These are phyloP conservation scores for Eucalyptus globulus DNA, from an alignment of 345 rosid genomes.

Conservation along the genomic window DNA sequence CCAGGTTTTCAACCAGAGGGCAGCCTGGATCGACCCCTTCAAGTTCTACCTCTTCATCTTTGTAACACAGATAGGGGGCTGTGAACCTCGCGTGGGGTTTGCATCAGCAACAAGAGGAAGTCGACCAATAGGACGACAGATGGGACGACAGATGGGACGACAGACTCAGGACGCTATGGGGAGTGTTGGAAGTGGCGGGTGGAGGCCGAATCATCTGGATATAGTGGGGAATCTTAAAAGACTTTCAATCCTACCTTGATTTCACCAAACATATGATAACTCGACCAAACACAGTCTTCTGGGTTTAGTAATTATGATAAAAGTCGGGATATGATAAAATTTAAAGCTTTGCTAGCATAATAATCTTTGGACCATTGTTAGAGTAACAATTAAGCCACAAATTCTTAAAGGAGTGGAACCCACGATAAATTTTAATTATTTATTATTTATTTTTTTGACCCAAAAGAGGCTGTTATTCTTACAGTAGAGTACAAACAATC, in stretches of 20 bases:
- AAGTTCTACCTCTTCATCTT: not conserved
- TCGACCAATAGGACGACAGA: not conserved
- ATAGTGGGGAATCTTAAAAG: not conserved
- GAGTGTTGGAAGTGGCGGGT: not conserved
- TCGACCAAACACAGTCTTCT: not conserved
- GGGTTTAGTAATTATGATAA: too few relatives aligned
- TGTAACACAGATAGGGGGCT: not conserved
- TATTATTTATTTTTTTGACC: not conserved
- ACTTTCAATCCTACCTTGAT: not conserved
- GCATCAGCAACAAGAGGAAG: not conserved
- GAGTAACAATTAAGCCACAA: not conserved
- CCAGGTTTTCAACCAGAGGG: not conserved
- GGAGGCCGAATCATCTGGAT: not conserved
- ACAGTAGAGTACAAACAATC: not conserved
- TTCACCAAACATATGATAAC: too few relatives aligned
- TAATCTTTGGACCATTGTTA: rapidly evolving
- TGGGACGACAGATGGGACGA: not conserved
- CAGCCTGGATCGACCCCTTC: not conserved
- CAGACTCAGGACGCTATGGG: not conserved
- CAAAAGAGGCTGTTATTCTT: not conserved
- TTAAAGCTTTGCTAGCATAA: not conserved
- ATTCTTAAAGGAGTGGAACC: rapidly evolving
- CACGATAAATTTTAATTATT: too few relatives aligned
- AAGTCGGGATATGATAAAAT: too few relatives aligned
- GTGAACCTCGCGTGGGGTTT: not conserved